phyloP scores from a whole-genome alignment of 2,329 filamentous ascomycete species.

The Cladophialophora psammophila region DNA sequence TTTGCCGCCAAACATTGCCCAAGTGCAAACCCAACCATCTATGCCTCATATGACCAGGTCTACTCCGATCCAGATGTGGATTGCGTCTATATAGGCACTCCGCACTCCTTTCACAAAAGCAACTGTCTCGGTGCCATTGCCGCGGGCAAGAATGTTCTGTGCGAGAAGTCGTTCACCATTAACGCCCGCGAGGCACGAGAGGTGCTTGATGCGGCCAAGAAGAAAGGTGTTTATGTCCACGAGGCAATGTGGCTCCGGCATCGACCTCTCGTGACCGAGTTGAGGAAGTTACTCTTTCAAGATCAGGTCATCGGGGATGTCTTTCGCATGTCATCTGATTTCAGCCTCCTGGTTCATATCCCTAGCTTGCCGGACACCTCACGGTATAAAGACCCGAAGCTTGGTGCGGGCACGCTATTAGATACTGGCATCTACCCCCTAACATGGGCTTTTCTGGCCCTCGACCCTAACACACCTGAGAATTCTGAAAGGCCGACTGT shows the following conservation, averaged over 20 bases:
- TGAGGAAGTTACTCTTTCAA: slow-evolving; percentile 59
- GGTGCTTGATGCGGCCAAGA: slow-evolving; percentile 72
- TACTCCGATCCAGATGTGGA: slow-evolving; percentile 42
- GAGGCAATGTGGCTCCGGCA: slow-evolving; percentile 79
- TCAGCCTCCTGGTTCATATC: slow-evolving; percentile 40
- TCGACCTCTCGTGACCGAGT: slow-evolving; percentile 80
- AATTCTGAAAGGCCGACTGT: slow-evolving; percentile 73
- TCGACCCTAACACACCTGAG: slow-evolving; percentile 71
- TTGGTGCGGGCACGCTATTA: slow-evolving; percentile 82
- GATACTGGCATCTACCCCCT: slow-evolving; percentile 88
- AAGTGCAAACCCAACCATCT: slow-evolving; percentile 24
- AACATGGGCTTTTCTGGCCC: slow-evolving; percentile 88
- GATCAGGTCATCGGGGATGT: slow-evolving; percentile 62
- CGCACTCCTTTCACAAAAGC: slow-evolving; percentile 89
- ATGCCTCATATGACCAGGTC: slow-evolving; percentile 33
- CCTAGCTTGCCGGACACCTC: slow-evolving; percentile 23
- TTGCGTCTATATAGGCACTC: slow-evolving; percentile 44
- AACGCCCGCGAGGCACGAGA: slow-evolving; percentile 77
- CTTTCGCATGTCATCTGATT: slow-evolving; percentile 63
- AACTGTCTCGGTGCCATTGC: slow-evolving; percentile 79
- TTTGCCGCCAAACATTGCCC: slow-evolving; percentile 48
- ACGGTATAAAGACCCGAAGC: slow-evolving; percentile 74
- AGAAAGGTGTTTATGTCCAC: slow-evolving; percentile 78
- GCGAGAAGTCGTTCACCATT: slow-evolving; percentile 89
- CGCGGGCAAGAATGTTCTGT: slow-evolving; percentile 47